These are phyloP conservation scores for Cyberlindnera xylosilytica DNA, from an alignment of 805 yeast species.

Conservation along the genomic window DNA sequence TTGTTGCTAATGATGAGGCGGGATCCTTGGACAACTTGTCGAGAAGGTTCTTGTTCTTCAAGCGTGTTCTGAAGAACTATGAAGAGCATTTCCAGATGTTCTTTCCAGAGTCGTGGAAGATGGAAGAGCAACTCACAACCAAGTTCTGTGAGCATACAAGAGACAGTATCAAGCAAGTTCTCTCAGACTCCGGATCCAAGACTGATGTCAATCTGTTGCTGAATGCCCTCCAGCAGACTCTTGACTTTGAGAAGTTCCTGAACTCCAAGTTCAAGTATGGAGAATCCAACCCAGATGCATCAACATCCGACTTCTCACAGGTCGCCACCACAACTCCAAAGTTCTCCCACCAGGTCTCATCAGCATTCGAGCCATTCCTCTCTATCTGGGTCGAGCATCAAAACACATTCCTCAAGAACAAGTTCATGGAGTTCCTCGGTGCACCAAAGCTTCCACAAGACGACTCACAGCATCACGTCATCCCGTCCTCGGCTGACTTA, in stretches of 20 bases:
- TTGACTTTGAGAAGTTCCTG: slow-evolving; percentile 79
- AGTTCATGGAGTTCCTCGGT: slow-evolving; percentile 61
- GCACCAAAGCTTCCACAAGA: slow-evolving; percentile 52
- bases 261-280: slow-evolving; percentile 53
- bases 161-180: slow-evolving; percentile 57
- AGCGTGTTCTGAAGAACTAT: slow-evolving; percentile 60
- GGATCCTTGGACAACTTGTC: slow-evolving; percentile 86
- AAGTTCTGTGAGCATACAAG: slow-evolving; percentile 68
- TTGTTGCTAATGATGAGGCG: slow-evolving; percentile 83
- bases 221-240: slow-evolving; percentile 66
- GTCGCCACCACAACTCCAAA: slow-evolving; percentile 22
- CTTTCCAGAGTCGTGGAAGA: slow-evolving; percentile 74
- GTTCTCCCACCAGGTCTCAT: slow-evolving; percentile 47
- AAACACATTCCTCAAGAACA: slow-evolving; percentile 57
- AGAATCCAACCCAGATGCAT: not conserved
- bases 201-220: slow-evolving; percentile 64
- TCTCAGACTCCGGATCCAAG: slow-evolving; percentile 39
- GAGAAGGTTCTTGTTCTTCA: slow-evolving; percentile 78
- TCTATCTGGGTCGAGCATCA: slow-evolving; percentile 86
- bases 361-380: slow-evolving; percentile 81
- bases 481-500: slow-evolving; percentile 84
- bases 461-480: slow-evolving; percentile 58
- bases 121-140: slow-evolving; percentile 56
- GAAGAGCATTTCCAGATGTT: slow-evolving; percentile 46
- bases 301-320: slow-evolving; percentile 13